Percentiles rank a stretch among this genome's conserved stretches.
Evolutionary conservation across 352 stramenopile genomes (phyloP).

Genomic region (Pythium rhizo-oryzae): DNA sequence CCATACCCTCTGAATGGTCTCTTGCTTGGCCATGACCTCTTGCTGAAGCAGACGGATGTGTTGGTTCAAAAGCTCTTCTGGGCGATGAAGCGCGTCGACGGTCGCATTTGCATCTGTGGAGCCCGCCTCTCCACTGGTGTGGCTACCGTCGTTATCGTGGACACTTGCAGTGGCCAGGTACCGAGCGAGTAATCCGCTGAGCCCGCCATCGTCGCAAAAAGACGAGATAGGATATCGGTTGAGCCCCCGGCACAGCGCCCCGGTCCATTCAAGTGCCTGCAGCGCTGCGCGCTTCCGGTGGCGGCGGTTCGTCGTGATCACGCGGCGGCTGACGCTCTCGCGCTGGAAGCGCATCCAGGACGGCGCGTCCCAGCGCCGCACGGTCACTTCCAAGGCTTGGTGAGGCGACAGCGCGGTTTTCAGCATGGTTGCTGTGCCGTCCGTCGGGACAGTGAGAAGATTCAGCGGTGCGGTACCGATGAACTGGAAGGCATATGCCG

Average conservation of each 20-base stretch:
- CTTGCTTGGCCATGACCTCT: slow-evolving; percentile 50
- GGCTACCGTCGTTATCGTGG: neutral
- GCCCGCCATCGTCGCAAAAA: slow-evolving; percentile 71
- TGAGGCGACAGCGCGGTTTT: neutral
- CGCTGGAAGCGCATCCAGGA: slow-evolving; percentile 48
- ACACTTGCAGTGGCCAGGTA: slow-evolving; percentile 17
- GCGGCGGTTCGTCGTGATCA: slow-evolving; percentile 71
- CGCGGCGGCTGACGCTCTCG: slow-evolving; percentile 38
- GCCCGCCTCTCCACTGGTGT: neutral
- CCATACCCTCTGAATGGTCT: slow-evolving; percentile 25
- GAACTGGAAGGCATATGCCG: neutral
- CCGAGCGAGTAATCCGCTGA: slow-evolving; percentile 51
- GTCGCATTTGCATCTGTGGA: neutral
- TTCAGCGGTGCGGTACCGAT: neutral
- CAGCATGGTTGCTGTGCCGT: slow-evolving; percentile 1
- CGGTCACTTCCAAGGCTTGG: slow-evolving; percentile 27
- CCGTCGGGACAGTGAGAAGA: neutral
- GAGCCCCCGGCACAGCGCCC: slow-evolving; percentile 63
- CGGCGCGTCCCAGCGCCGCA: slow-evolving; percentile 54
- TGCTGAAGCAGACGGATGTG: slow-evolving; percentile 55
- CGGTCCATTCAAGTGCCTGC: slow-evolving; percentile 55
- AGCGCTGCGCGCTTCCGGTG: slow-evolving; percentile 34
- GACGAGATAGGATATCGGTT: slow-evolving; percentile 75
- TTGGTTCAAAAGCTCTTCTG: slow-evolving; percentile 33
- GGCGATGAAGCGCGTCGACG: neutral